Evolutionary conservation across 371 early-diverging fungal genomes (phyloP).

Genomic region (Catenaria anguillulae): DNA sequence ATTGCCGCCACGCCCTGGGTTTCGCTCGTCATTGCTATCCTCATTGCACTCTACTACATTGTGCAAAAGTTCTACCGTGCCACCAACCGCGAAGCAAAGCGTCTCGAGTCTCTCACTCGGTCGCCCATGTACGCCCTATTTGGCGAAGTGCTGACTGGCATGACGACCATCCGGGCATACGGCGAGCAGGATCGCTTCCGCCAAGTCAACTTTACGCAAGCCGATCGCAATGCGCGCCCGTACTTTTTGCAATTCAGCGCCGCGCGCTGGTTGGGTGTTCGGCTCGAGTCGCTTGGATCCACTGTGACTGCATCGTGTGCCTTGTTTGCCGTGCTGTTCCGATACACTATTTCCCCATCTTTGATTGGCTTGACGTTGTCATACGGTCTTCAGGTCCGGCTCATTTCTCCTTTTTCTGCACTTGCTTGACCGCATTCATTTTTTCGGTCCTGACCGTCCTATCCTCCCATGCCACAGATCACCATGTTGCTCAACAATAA

Average conservation of each 20-base stretch:
- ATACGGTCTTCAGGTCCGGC: slow-evolving; percentile 25
- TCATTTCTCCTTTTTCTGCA: too few species aligned
- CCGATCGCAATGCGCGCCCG: background rate
- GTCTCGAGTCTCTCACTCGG: slow-evolving; percentile 58
- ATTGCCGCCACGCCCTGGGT: slow-evolving; percentile 43
- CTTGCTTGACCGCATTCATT: too few species aligned
- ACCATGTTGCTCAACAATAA: background rate
- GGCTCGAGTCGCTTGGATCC: background rate
- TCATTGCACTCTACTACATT: slow-evolving; percentile 40
- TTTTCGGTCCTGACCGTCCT: too few species aligned
- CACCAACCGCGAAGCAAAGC: slow-evolving; percentile 62
- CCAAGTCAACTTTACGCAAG: background rate
- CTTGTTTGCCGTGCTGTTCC: background rate
- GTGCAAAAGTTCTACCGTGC: slow-evolving; percentile 54
- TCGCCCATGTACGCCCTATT: slow-evolving; percentile 66
- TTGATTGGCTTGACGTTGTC: background rate
- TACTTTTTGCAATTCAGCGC: background rate
- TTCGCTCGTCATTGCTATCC: slow-evolving; percentile 32
- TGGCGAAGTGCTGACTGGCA: slow-evolving; percentile 7
- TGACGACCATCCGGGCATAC: slow-evolving; percentile 70
- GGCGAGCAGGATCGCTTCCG: slow-evolving; percentile 47
- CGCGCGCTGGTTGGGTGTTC: slow-evolving; percentile 5
- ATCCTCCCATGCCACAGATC: slow-evolving; percentile 17
- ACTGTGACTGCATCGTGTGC: background rate
- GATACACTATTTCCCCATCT: background rate